These are phyloP conservation scores for Arabidopsis hybrid DNA, from an alignment of 441 rosid species.

Conservation along the genomic window DNA sequence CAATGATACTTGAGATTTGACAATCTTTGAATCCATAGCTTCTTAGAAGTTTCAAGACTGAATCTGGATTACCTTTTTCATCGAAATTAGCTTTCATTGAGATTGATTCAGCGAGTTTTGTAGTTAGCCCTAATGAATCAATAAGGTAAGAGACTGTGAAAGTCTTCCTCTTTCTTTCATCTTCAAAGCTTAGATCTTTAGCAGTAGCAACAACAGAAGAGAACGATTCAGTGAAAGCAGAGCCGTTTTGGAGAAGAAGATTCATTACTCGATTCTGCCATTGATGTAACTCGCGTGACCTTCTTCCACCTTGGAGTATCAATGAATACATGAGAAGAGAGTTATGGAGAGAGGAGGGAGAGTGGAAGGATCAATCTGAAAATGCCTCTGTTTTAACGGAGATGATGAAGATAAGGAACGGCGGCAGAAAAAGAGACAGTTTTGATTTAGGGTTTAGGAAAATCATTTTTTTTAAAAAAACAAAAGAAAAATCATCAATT, in stretches of 20 bases:
- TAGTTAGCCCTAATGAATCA: conserved; percentile 49
- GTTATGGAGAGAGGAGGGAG: too few species aligned
- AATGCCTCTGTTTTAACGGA: too few species aligned
- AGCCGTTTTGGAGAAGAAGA: conserved; percentile 18
- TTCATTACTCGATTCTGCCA: conserved; percentile 24
- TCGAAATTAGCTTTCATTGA: conserved; percentile 40
- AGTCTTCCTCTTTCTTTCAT: conserved; percentile 22
- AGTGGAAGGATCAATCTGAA: too few species aligned
- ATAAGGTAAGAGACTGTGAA: conserved; percentile 54
- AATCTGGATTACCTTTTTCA: conserved; percentile 43
- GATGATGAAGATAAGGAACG: too few species aligned
- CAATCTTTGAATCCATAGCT: conserved; percentile 45
- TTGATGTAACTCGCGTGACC: conserved; percentile 21
- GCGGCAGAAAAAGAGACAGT: too few species aligned
- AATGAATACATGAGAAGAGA: conserved; percentile 23
- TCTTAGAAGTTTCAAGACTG: conserved; percentile 41
- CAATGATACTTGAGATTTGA: conserved; percentile 46
- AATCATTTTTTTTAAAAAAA: too few species aligned
- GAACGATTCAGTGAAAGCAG: background rate
- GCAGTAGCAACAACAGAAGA: background rate
- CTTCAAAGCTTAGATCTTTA: conserved; percentile 16
- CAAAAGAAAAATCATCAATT: too few species aligned
- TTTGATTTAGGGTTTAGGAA: too few species aligned
- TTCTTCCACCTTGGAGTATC: conserved; percentile 17
- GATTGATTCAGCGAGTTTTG: conserved; percentile 45